Conservation (phyloP, 1,284 basidiomycete genomes). For the Papiliotrema fonsecae region DNA sequence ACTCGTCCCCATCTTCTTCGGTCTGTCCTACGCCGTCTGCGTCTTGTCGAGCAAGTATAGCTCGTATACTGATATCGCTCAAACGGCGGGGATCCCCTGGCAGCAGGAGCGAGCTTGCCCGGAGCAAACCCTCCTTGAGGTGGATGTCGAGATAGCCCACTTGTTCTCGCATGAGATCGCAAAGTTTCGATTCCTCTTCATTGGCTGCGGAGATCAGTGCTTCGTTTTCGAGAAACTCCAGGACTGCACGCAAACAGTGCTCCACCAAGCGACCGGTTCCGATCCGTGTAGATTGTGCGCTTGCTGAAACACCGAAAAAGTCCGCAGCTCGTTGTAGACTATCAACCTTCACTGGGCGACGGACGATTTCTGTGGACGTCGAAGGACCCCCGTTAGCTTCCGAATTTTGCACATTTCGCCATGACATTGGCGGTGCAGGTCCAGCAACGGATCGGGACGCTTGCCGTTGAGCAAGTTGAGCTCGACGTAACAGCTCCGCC, state of each 20-base stretch:
- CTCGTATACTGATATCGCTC: slow-evolving; percentile 15
- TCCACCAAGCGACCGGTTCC: slow-evolving; percentile 15
- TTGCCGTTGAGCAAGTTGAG: slow-evolving; percentile 20
- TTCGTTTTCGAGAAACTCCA: slow-evolving; percentile 24
- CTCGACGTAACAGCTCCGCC: slow-evolving; percentile 32
- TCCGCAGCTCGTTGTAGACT: too few relatives aligned
- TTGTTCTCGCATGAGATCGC: slow-evolving; percentile 24
- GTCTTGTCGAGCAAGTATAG: slow-evolving; percentile 11
- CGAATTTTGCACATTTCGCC: slow-evolving; percentile 16
- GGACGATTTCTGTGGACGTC: too few relatives aligned
- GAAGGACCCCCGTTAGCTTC: too few relatives aligned
- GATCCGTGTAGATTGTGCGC: not conserved
- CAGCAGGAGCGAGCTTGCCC: slow-evolving; percentile 13
- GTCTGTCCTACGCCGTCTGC: not conserved
- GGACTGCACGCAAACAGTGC: slow-evolving; percentile 19
- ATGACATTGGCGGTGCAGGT: slow-evolving; percentile 38
- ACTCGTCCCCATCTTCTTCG: not conserved
- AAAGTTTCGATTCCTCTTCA: slow-evolving; percentile 8
- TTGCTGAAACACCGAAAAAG: too few relatives aligned
- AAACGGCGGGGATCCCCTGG: slow-evolving; percentile 10
- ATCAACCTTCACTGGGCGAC: too few relatives aligned
- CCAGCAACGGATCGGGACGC: slow-evolving; percentile 33
- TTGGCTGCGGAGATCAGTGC: not conserved
- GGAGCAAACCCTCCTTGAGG: slow-evolving; percentile 24
- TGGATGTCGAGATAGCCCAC: slow-evolving; percentile 24